Base-by-base conservation (phyloP, 768 basidiomycete species). In the Zangia roseola region DNA sequence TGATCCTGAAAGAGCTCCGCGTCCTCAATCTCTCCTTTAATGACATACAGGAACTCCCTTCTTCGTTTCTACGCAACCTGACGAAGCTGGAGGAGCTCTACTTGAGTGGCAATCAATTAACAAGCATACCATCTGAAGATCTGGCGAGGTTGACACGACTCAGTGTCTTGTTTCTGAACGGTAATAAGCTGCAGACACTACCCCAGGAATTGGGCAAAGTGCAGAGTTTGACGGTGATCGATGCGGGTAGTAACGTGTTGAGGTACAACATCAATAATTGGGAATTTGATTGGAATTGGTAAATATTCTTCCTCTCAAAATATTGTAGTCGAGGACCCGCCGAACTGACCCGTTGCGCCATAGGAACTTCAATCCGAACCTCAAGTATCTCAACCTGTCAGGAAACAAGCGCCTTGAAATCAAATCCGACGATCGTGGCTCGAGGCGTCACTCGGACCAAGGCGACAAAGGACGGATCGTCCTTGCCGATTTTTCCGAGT, bases 241-340 rank as follows among this genome's bases (percentile, higher is more conserved):
- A 99, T 62, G 94, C 90, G 5, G 94, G 97, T 7, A 94, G 87
- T 65, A 99, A 99, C 65, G 69, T 83, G 45, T 74, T 99, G 69
- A 91, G 89, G 78, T 98, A 98, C 70, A 99, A 98, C 64, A 93
- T 97, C 58, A 89, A 91, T 57, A 99, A 99, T 61, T 94, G 87
- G 87, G 91, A 95, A 65, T 98, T 94, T 67, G 97, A 99, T 70
- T 98, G 94, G 94, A 98, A 99, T 65, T 97, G 97, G 95, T 95
- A 55, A 41, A 82, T 20, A 19, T 23, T 1, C 17, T 33, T 28
- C 34, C 23, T n/a, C n/a, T n/a, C n/a, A n/a, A 26, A 49, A 7
- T 10, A 4, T 36, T 7, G 10, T 37, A 44, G 13, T 28, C 16
- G 2, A 1, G 2, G 19, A 47, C 19, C 19, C 39, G 25, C 10